Percentiles rank a stretch among this genome's conserved stretches.
Evolutionary conservation across 1,139 yeast species (phyloP).

Genomic region (Yamadazyma triangularis): DNA sequence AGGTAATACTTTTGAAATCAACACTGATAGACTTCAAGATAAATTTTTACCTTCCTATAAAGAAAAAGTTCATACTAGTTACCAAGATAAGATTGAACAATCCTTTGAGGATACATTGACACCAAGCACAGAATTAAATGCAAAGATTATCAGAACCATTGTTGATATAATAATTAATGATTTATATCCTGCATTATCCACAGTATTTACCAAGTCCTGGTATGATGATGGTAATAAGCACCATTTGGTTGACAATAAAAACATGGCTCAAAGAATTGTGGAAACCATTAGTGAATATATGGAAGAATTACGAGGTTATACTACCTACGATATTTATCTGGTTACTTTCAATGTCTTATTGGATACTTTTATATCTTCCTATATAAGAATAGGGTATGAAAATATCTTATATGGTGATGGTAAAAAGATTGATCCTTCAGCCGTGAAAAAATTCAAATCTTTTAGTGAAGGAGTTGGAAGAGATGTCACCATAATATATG

Average conservation of each 20-base stretch:
- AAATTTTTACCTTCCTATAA: constrained; percentile 65
- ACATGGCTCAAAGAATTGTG: constrained; percentile 53
- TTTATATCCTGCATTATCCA: constrained; percentile 40
- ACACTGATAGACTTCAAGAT: constrained; percentile 77
- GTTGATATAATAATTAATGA: constrained; percentile 72
- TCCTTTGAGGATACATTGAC: constrained; percentile 62
- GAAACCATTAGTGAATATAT: constrained; percentile 76
- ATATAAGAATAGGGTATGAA: constrained; percentile 43
- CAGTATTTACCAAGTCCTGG: constrained; percentile 40
- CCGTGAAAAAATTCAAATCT: constrained; percentile 41
- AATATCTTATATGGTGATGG: constrained; percentile 45
- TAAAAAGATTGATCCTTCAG: constrained; percentile 55
- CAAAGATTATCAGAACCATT: constrained; percentile 59
- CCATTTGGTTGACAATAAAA: constrained; percentile 27
- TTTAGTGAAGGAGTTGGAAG: constrained; percentile 40
- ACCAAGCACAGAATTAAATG: constrained; percentile 76
- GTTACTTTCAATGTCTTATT: constrained; percentile 41
- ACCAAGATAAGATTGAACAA: constrained; percentile 51
- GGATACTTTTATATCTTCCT: constrained; percentile 41
- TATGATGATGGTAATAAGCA: constrained; percentile 40
- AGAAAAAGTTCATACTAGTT: constrained; percentile 61
- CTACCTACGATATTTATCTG: constrained; percentile 42
- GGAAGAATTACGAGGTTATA: constrained; percentile 54
- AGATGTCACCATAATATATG: constrained; percentile 66
- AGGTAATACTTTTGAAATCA: constrained; percentile 80